Base-by-base conservation (phyloP, 2,329 filamentous ascomycete species). In the Colletotrichum magnum region DNA sequence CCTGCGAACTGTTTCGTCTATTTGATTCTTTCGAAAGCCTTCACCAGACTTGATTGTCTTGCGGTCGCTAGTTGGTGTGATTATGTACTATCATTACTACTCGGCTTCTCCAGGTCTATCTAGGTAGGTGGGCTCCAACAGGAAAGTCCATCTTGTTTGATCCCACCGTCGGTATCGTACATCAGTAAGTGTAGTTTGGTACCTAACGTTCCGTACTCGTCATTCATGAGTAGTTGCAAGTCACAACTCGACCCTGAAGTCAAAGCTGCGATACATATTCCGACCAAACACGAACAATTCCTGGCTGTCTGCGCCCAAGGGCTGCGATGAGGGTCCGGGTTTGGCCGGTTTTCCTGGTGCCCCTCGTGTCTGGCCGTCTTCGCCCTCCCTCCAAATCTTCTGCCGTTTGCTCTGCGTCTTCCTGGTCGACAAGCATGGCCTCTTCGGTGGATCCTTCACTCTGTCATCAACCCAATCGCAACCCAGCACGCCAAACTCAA, bases 401-500 rank as follows among this genome's bases (percentile, higher is more conserved):
- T 26, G 36, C 16, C 36, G 59, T 51, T 69, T 71, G 24, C 39
- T 66, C 39, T 28, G 26, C 5, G 45, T 13, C 12, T 43, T 65
- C 18, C 47, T 54, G 7, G 43, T 12, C 10, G 47, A 10, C 10
- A 32, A 21, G 13, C 32, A 41, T 3, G 24, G 6, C 5, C 36
- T 59, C 12, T 56, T 63, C 26, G n/a, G 6, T 4, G 13, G 21
- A 5, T 18, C 12, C 2, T 21, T 50, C 2, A 50, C 45, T 15
- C 51, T 41, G 4, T 24, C 39, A 2, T 60, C 15, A 12, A 54
- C 58, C 81, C 81, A 84, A 70, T 84, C 79, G 69, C 82, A 84
- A 1, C 78, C 80, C 45, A 85, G 57, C 5, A 85, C 74, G 28
- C 79, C 77, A 68, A 85, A 85, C 15, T 78, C 73, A 56, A 85